Conservation (phyloP, 1,139 yeast genomes). For the Candida sp. region DNA sequence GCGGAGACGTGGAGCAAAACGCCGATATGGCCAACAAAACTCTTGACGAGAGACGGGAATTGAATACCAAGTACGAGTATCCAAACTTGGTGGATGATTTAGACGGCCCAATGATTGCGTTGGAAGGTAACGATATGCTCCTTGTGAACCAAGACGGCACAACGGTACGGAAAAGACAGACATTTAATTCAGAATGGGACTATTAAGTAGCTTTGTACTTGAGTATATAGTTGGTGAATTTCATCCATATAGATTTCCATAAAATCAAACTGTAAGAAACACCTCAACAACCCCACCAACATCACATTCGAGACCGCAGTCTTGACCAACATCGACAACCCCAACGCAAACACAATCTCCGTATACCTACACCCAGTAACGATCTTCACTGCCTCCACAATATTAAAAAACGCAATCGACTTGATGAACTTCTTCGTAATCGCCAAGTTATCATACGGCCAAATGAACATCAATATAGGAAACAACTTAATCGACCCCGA, state of each 20-base stretch:
- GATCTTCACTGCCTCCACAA: slow-evolving; percentile 67
- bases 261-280: neutral
- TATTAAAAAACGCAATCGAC: slow-evolving; percentile 63
- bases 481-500: slow-evolving; percentile 82
- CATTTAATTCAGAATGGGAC: slow-evolving; percentile 17
- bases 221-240: neutral
- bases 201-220: slow-evolving; percentile 4
- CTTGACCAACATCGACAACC: neutral
- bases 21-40: slow-evolving; percentile 33
- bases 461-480: slow-evolving; percentile 93
- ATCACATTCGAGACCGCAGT: neutral
- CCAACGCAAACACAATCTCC: slow-evolving; percentile 3
- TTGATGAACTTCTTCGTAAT: slow-evolving; percentile 65
- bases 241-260: slow-evolving; percentile 1
- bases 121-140: slow-evolving; percentile 66
- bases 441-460: slow-evolving; percentile 88
- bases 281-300: neutral
- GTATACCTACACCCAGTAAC: slow-evolving; percentile 23
- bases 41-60: slow-evolving; percentile 70
- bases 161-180: slow-evolving; percentile 21
- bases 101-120: slow-evolving; percentile 83
- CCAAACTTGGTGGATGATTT: slow-evolving; percentile 70
- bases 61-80: slow-evolving; percentile 72
- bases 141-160: slow-evolving; percentile 64
- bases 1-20: slow-evolving; percentile 16